Evolutionary conservation across 1,284 basidiomycete species (phyloP).

Genomic region (Sanghuangporus sanghuang): DNA sequence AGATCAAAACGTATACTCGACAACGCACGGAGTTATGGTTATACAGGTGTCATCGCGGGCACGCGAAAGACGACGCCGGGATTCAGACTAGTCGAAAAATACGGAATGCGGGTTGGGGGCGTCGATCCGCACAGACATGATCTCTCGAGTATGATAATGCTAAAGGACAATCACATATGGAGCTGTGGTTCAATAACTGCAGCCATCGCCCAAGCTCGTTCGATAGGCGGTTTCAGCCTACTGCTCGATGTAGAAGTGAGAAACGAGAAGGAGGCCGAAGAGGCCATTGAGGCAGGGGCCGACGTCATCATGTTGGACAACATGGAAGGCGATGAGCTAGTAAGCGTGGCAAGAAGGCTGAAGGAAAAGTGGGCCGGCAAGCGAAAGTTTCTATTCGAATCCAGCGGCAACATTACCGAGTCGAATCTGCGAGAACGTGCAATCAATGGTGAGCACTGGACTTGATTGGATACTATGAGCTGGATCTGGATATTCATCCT

Average conservation of each 20-base stretch:
- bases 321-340: constrained; percentile 74
- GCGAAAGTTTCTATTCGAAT: constrained; percentile 84
- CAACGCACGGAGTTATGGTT: constrained; percentile 77
- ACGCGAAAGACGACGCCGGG: constrained; percentile 99
- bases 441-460: constrained; percentile 54
- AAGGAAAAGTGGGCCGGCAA: constrained; percentile 75
- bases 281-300: constrained; percentile 94
- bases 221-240: constrained; percentile 89
- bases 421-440: constrained; percentile 70
- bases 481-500: constrained; percentile 10
- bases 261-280: constrained; percentile 85
- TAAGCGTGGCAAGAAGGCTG: constrained; percentile 61
- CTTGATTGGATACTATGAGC: background rate
- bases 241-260: constrained; percentile 94
- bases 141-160: constrained; percentile 98
- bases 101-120: constrained; percentile 97
- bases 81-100: constrained; percentile 97
- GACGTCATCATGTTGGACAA: constrained; percentile 99
- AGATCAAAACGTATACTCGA: constrained; percentile 82
- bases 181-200: constrained; percentile 85
- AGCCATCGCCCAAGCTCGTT: constrained; percentile 80
- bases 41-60: constrained; percentile 87
- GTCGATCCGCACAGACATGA: constrained; percentile 97
- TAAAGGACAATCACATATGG: constrained; percentile 99
- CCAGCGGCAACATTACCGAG: constrained; percentile 91